Conservation (phyloP, 129 eudicot species). For the Kitagawia praeruptora region DNA sequence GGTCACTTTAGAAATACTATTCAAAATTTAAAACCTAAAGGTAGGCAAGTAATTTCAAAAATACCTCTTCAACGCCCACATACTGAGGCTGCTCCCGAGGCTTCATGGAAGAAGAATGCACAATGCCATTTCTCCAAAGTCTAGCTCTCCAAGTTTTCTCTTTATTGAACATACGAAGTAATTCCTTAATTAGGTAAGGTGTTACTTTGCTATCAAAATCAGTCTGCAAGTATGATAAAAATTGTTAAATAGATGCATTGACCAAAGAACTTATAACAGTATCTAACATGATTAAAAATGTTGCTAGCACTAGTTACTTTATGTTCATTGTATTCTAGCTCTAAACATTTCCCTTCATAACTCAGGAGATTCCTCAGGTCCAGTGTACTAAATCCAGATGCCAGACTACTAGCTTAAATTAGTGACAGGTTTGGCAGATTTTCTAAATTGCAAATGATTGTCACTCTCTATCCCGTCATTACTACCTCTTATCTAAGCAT, state of each 20-base stretch:
- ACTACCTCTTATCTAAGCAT: not conserved
- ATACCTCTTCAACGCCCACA: slow-evolving; percentile 95
- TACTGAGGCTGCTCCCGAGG: slow-evolving; percentile 60
- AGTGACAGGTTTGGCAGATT: not conserved
- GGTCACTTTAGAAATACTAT: slow-evolving; percentile 6
- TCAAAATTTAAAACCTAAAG: slow-evolving; percentile 10
- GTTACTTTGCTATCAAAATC: slow-evolving; percentile 51
- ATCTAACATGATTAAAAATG: not conserved
- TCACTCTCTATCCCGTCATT: not conserved
- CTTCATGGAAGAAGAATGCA: slow-evolving; percentile 57
- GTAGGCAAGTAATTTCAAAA: slow-evolving; percentile 5
- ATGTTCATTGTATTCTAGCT: not conserved
- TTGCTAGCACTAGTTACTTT: too few species aligned
- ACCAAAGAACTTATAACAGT: not conserved
- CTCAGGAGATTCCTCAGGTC: not conserved
- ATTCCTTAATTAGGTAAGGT: slow-evolving; percentile 58
- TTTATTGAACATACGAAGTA: slow-evolving; percentile 59
- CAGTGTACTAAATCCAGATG: not conserved
- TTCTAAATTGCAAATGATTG: not conserved
- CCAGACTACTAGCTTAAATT: not conserved
- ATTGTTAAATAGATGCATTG: slow-evolving; percentile 6
- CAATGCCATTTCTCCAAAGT: slow-evolving; percentile 82
- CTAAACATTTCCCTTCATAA: slow-evolving; percentile 1
- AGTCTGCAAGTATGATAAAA: slow-evolving; percentile 43
- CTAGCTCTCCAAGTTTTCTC: slow-evolving; percentile 87